These are phyloP conservation scores for Lagenaria siceraria DNA, from an alignment of 306 rosid genomes.

Conservation along the genomic window DNA sequence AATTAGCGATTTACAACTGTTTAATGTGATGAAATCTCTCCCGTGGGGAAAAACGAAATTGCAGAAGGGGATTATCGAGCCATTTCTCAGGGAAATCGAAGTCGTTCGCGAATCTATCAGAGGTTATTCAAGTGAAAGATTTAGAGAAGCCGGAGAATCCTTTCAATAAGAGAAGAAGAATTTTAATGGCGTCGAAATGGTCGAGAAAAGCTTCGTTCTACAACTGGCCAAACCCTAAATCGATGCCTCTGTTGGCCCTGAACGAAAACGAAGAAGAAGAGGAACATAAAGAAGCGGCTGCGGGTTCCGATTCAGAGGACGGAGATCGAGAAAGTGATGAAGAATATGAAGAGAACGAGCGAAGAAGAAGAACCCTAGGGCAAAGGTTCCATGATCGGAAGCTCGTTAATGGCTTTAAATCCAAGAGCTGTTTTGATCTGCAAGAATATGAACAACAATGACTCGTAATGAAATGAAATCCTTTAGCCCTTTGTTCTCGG, in stretches of 20 bases:
- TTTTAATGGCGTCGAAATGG: slow-evolving; percentile 59
- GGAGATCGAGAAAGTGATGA: slow-evolving; percentile 9
- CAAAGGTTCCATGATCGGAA: slow-evolving; percentile 19
- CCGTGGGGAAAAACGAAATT: background rate
- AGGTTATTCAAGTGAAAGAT: slow-evolving; percentile 31
- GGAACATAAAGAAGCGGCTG: background rate
- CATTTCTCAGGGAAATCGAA: slow-evolving; percentile 57
- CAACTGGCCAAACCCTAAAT: slow-evolving; percentile 58
- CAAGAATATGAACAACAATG: slow-evolving; percentile 29
- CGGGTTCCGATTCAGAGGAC: background rate
- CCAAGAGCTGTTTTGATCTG: slow-evolving; percentile 69
- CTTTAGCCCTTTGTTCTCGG: background rate
- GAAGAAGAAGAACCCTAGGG: slow-evolving; percentile 18
- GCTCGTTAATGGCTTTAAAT: slow-evolving; percentile 41
- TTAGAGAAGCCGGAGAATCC: slow-evolving; percentile 63
- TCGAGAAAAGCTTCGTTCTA: slow-evolving; percentile 52
- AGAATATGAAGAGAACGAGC: background rate
- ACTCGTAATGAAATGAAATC: background rate
- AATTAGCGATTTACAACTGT: background rate
- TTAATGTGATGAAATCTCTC: background rate
- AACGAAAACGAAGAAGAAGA: slow-evolving; percentile 23
- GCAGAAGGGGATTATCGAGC: slow-evolving; percentile 56
- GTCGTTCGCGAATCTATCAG: slow-evolving; percentile 47
- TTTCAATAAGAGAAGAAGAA: slow-evolving; percentile 69
- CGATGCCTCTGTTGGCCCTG: slow-evolving; percentile 78